phyloP scores from a whole-genome alignment of 345 rosid species.

The Syzygium oleosum region DNA sequence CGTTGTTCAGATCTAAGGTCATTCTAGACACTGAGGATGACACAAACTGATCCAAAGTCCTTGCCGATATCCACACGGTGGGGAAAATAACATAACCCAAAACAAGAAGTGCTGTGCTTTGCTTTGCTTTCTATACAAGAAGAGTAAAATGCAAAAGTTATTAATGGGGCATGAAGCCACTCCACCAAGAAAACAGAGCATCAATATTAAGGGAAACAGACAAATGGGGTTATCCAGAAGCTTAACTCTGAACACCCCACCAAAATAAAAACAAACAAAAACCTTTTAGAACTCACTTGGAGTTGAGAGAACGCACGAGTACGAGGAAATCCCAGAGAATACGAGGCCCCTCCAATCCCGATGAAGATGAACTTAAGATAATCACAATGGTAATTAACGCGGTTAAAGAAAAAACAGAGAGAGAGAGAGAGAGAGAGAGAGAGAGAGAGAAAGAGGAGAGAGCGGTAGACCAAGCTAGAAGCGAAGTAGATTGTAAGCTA shows the following conservation, averaged over 20 bases:
- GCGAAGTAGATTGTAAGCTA: slow-evolving; percentile 45
- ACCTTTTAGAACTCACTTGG: neutral
- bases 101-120: neutral
- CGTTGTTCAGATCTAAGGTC: neutral
- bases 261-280: neutral
- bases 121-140: neutral
- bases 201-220: neutral
- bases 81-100: neutral
- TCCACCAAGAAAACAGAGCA: neutral
- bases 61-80: neutral
- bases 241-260: neutral
- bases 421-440: neutral
- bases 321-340: neutral
- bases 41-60: neutral
- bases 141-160: neutral
- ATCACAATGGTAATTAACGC: neutral
- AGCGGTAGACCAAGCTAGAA: slow-evolving; percentile 5
- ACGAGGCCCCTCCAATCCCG: neutral
- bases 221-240: neutral
- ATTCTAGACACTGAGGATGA: neutral
- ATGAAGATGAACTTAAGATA: neutral
- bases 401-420: neutral
- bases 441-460: neutral
- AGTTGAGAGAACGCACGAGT: neutral
- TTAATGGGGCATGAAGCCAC: neutral